phyloP scores from a whole-genome alignment of 2,329 filamentous ascomycete species.

The Epichloe glyceriae region DNA sequence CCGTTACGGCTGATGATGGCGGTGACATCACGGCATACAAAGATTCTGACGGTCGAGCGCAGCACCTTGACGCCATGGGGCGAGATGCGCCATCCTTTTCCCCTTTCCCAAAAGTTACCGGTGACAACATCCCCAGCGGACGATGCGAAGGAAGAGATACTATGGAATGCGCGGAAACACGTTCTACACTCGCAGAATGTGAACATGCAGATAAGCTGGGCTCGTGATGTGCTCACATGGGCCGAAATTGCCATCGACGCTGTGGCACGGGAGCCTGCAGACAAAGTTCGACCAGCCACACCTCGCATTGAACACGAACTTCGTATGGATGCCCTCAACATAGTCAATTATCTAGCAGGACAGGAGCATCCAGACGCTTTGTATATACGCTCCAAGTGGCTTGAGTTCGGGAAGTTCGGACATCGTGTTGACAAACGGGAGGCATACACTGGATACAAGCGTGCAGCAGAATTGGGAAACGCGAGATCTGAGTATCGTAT shows the following conservation, averaged over 20 bases:
- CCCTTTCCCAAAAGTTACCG: constrained; percentile 76
- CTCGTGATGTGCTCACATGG: constrained; percentile 80
- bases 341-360: constrained; percentile 77
- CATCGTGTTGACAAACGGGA: constrained; percentile 86
- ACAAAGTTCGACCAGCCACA: constrained; percentile 53
- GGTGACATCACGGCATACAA: constrained; percentile 27
- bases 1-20: constrained; percentile 19
- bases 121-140: constrained; percentile 87
- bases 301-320: constrained; percentile 83
- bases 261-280: constrained; percentile 47
- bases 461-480: constrained; percentile 77
- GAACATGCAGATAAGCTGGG: constrained; percentile 93
- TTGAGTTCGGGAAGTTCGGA: constrained; percentile 95
- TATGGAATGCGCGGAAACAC: constrained; percentile 71
- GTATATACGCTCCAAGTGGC: constrained; percentile 92
- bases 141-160: constrained; percentile 80
- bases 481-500: constrained; percentile 88
- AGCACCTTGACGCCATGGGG: constrained; percentile 29
- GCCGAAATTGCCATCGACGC: constrained; percentile 75
- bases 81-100: constrained; percentile 66
- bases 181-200: constrained; percentile 91
- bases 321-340: constrained; percentile 77
- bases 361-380: constrained; percentile 89
- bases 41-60: constrained; percentile 23
- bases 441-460: constrained; percentile 74